Evolutionary conservation across 192 early-diverging fungal genomes (phyloP).

Genomic region (Coemansia aciculifera): DNA sequence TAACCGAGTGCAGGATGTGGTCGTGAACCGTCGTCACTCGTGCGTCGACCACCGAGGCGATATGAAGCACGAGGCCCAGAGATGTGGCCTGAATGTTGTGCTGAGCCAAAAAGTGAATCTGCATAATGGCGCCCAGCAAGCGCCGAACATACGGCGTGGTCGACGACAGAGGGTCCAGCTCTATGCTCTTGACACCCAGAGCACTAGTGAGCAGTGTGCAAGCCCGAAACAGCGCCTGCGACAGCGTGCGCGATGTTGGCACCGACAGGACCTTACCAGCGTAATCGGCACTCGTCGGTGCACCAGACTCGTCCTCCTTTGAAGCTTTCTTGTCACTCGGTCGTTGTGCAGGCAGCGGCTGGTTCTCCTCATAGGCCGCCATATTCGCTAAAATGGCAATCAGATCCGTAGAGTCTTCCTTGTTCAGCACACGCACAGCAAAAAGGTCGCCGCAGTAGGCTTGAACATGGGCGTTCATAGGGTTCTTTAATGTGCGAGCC

Average conservation of each 20-base stretch:
- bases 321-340: not conserved
- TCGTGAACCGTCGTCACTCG: constrained; percentile 42
- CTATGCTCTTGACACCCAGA: constrained; percentile 25
- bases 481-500: not conserved
- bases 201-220: constrained; percentile 42
- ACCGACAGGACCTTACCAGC: constrained; percentile 12
- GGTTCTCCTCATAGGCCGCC: constrained; percentile 45
- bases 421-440: constrained; percentile 53
- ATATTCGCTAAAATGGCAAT: constrained; percentile 50
- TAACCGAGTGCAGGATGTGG: constrained; percentile 27
- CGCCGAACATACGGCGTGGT: constrained; percentile 46
- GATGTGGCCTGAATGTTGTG: constrained; percentile 52
- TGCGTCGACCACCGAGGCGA: constrained; percentile 46
- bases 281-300: not conserved
- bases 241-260: constrained; percentile 44
- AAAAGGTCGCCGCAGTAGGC: constrained; percentile 54
- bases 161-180: constrained; percentile 47
- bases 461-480: constrained; percentile 29
- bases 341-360: constrained; percentile 13
- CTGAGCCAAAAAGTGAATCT: constrained; percentile 50
- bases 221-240: constrained; percentile 41
- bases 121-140: constrained; percentile 50
- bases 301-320: not conserved
- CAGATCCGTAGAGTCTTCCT: constrained; percentile 53
- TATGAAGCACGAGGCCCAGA: constrained; percentile 47